Evolutionary conservation across 2,329 filamentous ascomycete species (phyloP).

Genomic region (Trichoderma pleuroti): DNA sequence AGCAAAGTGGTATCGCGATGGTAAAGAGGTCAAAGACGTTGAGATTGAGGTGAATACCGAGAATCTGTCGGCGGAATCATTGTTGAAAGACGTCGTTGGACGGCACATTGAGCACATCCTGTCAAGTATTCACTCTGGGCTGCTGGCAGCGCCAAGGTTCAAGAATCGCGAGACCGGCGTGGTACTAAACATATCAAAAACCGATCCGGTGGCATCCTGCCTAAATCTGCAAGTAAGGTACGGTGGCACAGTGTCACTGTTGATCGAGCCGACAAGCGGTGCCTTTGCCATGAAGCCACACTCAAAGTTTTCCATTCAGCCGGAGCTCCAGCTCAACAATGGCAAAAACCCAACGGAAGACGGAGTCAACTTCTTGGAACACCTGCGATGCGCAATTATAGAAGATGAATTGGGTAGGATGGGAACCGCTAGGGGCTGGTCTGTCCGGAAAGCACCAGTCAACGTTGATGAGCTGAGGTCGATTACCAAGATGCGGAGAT

Average conservation of each 20-base stretch:
- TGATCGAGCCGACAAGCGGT: constrained; percentile 77
- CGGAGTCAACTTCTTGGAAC: constrained; percentile 55
- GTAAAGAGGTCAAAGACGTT: constrained; percentile 67
- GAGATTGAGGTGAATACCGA: constrained; percentile 64
- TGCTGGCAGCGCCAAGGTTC: constrained; percentile 60
- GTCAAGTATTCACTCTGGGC: constrained; percentile 57
- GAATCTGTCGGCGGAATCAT: constrained; percentile 67
- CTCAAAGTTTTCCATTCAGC: constrained; percentile 51
- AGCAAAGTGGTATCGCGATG: constrained; percentile 80
- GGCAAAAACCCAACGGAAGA: constrained; percentile 55
- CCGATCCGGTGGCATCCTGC: constrained; percentile 63
- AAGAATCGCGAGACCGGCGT: constrained; percentile 56
- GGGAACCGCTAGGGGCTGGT: constrained; percentile 65
- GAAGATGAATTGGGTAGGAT: constrained; percentile 59
- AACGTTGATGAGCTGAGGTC: constrained; percentile 54
- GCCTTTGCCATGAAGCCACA: constrained; percentile 66
- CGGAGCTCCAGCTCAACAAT: constrained; percentile 64
- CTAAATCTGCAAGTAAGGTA: constrained; percentile 68
- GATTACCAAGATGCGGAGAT: constrained; percentile 59
- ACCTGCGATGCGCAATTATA: constrained; percentile 58
- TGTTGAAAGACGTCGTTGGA: constrained; percentile 72
- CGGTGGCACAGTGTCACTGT: constrained; percentile 57
- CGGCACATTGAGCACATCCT: constrained; percentile 72
- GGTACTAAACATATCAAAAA: constrained; percentile 53
- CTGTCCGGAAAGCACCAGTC: constrained; percentile 45